Base-by-base conservation (phyloP, 345 rosid genomes). In the Microcos paniculata region DNA sequence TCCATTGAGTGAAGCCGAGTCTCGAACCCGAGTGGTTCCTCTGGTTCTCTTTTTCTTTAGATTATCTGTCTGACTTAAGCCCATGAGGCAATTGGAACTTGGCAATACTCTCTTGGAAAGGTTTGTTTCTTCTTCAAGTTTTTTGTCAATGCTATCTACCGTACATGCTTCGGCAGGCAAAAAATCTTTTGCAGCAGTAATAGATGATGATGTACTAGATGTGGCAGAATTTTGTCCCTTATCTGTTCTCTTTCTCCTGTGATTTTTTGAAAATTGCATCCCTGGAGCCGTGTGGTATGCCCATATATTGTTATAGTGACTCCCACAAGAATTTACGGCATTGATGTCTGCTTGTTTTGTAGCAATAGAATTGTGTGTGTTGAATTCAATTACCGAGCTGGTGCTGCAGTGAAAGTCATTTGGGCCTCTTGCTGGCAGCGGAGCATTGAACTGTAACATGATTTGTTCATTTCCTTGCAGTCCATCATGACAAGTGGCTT, bases 41-140 rank as follows among this genome's bases (percentile, higher is more conserved):
- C 78, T 85, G 56, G 93, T 85, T 87, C 83, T 88, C 80, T 87
- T 90, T 80, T 84, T 91, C 59, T 81, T 80, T 24, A 85, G 71
- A 21, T 74, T 80, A 59, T 85, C 85, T 73, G 38, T 80, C 76
- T 81, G 84, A 61, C 67, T 69, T 31, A 82, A 61, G 74, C 67
- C 73, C n/a, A 74, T 38, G 71, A 59, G 74, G 65, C 74, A 71
- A 53, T 82, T 80, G 33, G 75, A 70, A 15, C 40, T 49, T 57
- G 88, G 88, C 46, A 72, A 73, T 63, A 80, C 77, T 53, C 64
- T 73, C 79, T 80, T 86, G 70, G 75, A 59, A 63, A 48, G 40
- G 16, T n/a, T 58, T 69, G 71, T 64, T 61, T 79, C 64, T 58
- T 76, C 65, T 72, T 75, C 61, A 26, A 42, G 49, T 61, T 72